Base-by-base conservation (phyloP, 768 basidiomycete genomes). In the Lepiota subincarnata region DNA sequence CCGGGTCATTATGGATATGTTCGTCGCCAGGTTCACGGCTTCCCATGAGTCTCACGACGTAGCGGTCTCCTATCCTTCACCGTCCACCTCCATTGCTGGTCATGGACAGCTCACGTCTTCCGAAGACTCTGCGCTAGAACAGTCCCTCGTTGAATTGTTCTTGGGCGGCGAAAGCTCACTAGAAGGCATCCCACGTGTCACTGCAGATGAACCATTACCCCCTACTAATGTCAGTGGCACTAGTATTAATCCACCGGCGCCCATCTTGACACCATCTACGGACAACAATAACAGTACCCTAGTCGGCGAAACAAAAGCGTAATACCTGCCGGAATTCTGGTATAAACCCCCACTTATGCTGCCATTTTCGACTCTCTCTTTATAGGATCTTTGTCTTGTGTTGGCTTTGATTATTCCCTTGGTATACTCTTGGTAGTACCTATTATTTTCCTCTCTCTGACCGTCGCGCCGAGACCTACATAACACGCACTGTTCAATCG, bases 1-100 rank as follows among this genome's bases (percentile, higher is more conserved):
- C 64, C 87, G 89, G 47, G 73, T 94, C 39, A 83, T 95, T 53
- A 76, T 92, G 24, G 86, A 91, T 57, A 88, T 92, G 74, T 87
- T 89, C 70, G 72, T 96, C 54, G 76, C 82, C 11, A 83, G 82
- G 58, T 76, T 77, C 48, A 82, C 81, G 14, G 75, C 76, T 40
- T 49, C 68, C 18, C 55, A 57, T 50, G 69, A 72, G 28, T 56
- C 65, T 20, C 64, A 70, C 40, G 62, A 62, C 43, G 66, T 66
- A 26, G 62, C 64, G 10, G 64, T 66, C 41, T 59, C 71, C 11
- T 64, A 67, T 48, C 66, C 72, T 19, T 65, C 73, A 1, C 70
- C 71, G 20, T 63, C 72, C 6, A 67, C 71, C 35, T 73, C 66
- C 35, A 13, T 5, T 31, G 41, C 68, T 75, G 45, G 53, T 57